Percentiles rank a stretch among this genome's conserved stretches.
phyloP scores from a whole-genome alignment of 75 land plant genomes.

The Pinus albicaulis region DNA sequence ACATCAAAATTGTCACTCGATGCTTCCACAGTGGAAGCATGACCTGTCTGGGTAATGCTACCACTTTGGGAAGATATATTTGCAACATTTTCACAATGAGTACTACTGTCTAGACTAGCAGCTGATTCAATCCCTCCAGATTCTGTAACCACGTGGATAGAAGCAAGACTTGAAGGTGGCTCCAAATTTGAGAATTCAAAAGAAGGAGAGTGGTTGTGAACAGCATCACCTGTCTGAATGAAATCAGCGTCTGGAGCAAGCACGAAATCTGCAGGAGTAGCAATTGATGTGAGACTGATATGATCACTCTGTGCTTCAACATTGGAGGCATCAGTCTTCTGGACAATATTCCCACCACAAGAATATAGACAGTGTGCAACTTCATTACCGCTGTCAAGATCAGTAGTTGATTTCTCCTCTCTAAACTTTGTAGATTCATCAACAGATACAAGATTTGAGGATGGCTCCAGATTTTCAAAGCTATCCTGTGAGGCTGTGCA shows the following conservation, averaged over 20 bases:
- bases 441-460: not conserved
- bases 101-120: not conserved
- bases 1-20: not conserved
- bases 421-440: not conserved
- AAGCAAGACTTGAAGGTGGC: not conserved
- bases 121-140: not conserved
- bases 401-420: not conserved
- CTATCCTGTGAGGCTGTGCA: not conserved
- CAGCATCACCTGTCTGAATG: not conserved
- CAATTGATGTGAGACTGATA: not conserved
- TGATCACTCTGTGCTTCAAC: not conserved
- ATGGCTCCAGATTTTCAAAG: not conserved
- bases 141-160: not conserved
- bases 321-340: not conserved
- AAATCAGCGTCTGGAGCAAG: no score
- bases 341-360: not conserved
- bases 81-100: not conserved
- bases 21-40: not conserved
- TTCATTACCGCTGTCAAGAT: not conserved
- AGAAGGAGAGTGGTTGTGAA: conserved; percentile 1
- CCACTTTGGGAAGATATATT: no score
- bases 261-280: not conserved
- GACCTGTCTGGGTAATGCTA: not conserved
- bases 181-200: conserved; percentile 9
- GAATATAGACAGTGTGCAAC: not conserved